Evolutionary conservation across 1,284 basidiomycete species (phyloP), one percentile per base, ranked within the genome.

Genomic region (Sanguinoderma infundibulare): DNA sequence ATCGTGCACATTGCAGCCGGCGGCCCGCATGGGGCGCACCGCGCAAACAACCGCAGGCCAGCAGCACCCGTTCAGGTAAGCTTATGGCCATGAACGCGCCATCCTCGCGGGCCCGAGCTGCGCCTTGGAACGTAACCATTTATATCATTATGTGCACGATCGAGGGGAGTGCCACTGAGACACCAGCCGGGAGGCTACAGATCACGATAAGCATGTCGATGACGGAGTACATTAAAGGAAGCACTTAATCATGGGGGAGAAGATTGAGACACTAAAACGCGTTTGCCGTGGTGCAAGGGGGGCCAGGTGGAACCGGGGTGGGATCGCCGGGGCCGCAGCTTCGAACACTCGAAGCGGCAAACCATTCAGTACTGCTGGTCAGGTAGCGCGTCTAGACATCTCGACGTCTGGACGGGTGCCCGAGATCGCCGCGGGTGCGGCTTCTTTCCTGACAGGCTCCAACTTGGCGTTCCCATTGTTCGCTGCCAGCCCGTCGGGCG

Each of bases 391-490:
- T n/a, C n/a, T n/a, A n/a, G n/a, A n/a, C n/a, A n/a, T n/a, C n/a
- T 8, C 24, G 42, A 46, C 42, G 24, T 26, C 42, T 46, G 42
- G 42, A 46, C 40, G 5, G 12, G 52, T 59, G 52, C 34, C 58
- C 58, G 58, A 59, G 58, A 59, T 59, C 24, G 34, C 58, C 58
- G 58, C 44, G 20, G 20, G 17, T 38, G 36, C 26, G 42, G 28
- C 52, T 59, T 54, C 52, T 59, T 59, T 49, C 46, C 26, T 49
- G 57, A 59, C 57, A 53, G 57, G 57, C 42, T 51, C 51, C 28
- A 42, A 28, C 28, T 49, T 49, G 52, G 52, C 35, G 22, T 15
- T 54, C 52, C 52, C 44, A 39, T 59, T 59, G 50, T 58, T 38
- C 35, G 10, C 15, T 49, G n/a, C 40, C 9, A 30, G 38, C 14